Base-by-base conservation (phyloP, 2,329 filamentous ascomycete species). In the Calonectria hongkongensis region DNA sequence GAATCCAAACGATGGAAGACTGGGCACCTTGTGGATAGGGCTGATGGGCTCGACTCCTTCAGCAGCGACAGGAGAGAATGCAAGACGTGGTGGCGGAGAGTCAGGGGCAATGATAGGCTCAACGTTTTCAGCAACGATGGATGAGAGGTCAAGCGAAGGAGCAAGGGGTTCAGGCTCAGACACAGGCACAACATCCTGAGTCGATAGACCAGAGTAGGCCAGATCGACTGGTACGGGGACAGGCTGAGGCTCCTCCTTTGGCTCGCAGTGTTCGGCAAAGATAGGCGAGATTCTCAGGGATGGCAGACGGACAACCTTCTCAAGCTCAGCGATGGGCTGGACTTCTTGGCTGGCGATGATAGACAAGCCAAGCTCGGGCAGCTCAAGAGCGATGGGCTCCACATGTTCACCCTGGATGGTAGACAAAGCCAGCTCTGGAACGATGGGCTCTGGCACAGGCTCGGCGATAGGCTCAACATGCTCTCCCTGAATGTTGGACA, bases 1-100 rank as follows among this genome's bases (percentile, higher is more conserved):
- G 76, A 89, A 87, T 18, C 81, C 85, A 64, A 87, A 82, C 5
- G 76, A 75, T 12, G 84, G 80, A 6, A 79, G 50, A 4, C 69
- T 68, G 12, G 75, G 74, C n/a, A 71, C 70, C 65, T 77, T 76
- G 27, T 70, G 66, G n/a, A 79, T 69, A 0, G 83, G 82, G 18
- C 82, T 80, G 15, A 86, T 79, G 15, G 89, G 89, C 18, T 85
- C 82, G 1, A 85, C 78, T 6, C 81, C 79, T 74, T 86, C 79
- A 4, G 82, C 74, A 25, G 81, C 68, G 60, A 87, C 82, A 1
- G 80, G 76, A 2, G 86, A 87, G 43, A 87, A 75, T 0, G 78
- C 82, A 27, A 88, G 74, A 10, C 75, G 27, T 6, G 83, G 81
- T 0, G 75, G 78, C 3, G 75, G 28, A 9, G 78, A 75, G 13